Evolutionary conservation across 1,284 basidiomycete genomes (phyloP), one percentile per base, ranked within the genome.

Genomic region (Apiotrichum siamense): DNA sequence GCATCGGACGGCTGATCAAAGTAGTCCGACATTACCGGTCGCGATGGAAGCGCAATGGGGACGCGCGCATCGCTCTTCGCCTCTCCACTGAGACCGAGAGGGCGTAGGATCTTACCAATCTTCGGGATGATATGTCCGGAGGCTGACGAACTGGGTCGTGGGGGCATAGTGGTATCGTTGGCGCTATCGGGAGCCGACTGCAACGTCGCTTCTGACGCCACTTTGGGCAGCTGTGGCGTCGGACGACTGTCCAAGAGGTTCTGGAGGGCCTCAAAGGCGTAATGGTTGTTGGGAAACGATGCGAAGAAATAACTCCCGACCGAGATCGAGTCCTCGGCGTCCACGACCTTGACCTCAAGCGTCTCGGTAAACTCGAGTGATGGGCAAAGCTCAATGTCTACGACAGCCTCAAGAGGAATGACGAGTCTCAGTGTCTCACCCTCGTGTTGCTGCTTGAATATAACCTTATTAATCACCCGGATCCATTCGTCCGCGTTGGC

Each of bases 381-480:
- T 1, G 83, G 80, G 3, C 88, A 88, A 63, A 83, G 84, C 54
- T 96, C 91, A 25, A 97, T 85, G 59, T 94, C 90, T 38, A 91
- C 75, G 55, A 98, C 83, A 1, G 84, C 82, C 18, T 88, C 85
- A 59, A 97, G 88, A 0, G 94, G 94, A 46, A 98, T 92, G 35
- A 90, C 87, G 67, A 97, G 87, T 79, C 94, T 93, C 58, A 97
- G 88, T 61, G 83, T 88, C 61, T 97, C 91, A 0, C 93, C 93
- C 78, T 87, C 86, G 66, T 97, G 96, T 76, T 97, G 93, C 6
- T 86, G 86, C 65, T 91, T 90, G 76, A 97, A 91, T 53, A 96
- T 91, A 54, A 77, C 76, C 72, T 88, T 93, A 52, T 85, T 82
- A 52, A 98, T 84, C 3, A 87, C 84, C 67, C 92, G 90, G 33